Percentiles rank a stretch among this genome's conserved stretches.
Evolutionary conservation across 352 stramenopile species (phyloP).

Genomic region (Phytopythium helicoides): DNA sequence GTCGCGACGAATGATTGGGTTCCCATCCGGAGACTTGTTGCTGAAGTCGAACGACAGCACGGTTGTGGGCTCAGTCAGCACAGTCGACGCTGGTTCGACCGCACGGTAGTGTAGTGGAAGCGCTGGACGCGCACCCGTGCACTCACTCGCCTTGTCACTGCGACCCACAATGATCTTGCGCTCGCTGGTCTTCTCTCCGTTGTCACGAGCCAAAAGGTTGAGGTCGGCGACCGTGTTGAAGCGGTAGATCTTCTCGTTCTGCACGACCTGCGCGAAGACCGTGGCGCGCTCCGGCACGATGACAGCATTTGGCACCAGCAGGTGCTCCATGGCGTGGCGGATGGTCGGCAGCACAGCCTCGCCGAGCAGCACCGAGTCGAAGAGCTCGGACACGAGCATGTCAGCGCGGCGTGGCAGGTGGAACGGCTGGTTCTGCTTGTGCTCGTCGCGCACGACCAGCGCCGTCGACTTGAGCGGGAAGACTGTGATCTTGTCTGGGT

Average conservation of each 20-base stretch:
- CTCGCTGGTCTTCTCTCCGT: not conserved
- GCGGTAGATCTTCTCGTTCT: slow-evolving; percentile 63
- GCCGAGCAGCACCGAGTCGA: slow-evolving; percentile 89
- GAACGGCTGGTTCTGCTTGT: slow-evolving; percentile 10
- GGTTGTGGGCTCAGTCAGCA: slow-evolving; percentile 35
- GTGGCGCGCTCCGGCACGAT: slow-evolving; percentile 70
- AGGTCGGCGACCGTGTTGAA: slow-evolving; percentile 53
- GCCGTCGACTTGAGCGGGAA: slow-evolving; percentile 76
- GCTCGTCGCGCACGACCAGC: slow-evolving; percentile 31
- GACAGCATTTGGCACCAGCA: slow-evolving; percentile 51
- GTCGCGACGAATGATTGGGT: slow-evolving; percentile 23
- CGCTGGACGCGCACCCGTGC: slow-evolving; percentile 57
- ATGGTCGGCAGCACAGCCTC: slow-evolving; percentile 88
- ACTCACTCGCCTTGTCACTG: slow-evolving; percentile 55
- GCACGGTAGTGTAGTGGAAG: slow-evolving; percentile 65
- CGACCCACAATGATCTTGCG: slow-evolving; percentile 35
- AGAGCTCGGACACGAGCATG: slow-evolving; percentile 92
- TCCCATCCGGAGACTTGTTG: slow-evolving; percentile 14
- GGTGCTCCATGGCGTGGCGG: slow-evolving; percentile 63
- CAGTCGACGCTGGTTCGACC: slow-evolving; percentile 28
- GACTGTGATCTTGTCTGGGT: slow-evolving; percentile 73
- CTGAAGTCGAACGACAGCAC: slow-evolving; percentile 76
- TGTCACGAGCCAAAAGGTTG: not conserved
- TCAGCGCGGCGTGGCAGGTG: slow-evolving; percentile 74
- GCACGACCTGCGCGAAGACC: slow-evolving; percentile 68